Evolutionary conservation across 2,329 filamentous ascomycete genomes (phyloP), one percentile per base, ranked within the genome.

Genomic region (Trichophyton rubrum): DNA sequence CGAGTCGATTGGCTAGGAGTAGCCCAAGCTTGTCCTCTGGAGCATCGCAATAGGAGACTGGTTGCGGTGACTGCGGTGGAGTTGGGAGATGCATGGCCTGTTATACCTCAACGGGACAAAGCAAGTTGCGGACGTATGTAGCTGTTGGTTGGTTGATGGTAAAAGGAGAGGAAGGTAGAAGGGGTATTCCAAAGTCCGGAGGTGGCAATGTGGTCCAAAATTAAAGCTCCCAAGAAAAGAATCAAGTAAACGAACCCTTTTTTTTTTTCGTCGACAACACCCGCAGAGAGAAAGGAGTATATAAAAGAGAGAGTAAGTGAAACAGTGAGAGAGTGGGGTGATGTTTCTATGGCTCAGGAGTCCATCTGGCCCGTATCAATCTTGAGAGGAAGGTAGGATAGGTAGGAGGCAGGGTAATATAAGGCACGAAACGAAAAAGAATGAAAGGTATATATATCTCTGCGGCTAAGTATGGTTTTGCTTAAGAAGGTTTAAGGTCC

Each of bases 21-120:
- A 86, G 84, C 74, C 92, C 91, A 79, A 97, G 77, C 70, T 90
- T 85, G 71, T 91, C 89, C 81, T 96, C 89, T 47, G 91, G 90
- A 60, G 83, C 75, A 68, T 82, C 77, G 64, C 83, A 85, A 60
- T 80, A 75, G 59, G 71, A 66, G 59, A 71, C 63, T 43, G 76
- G 73, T 60, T 68, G 66, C 60, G 72, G 72, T 41, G 77, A 77
- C 35, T 74, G 69, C 41, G 75, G 76, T 60, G 77, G 76, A 58
- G 76, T 78, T 43, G 75, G 74, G 38, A 78, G 69, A 33, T 41
- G 27, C 71, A 77, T 74, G 65, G 69, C 55, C 55, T 22, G 27
- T 40, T 30, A 15, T 43, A 43, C 40, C 43, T 47, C 9, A 22
- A 24, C 0, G n/a, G 43, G 17, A 20, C 7, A 22, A 17, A 43